Evolutionary conservation across 2,329 filamentous ascomycete genomes (phyloP).

Genomic region (Fusarium foetens): DNA sequence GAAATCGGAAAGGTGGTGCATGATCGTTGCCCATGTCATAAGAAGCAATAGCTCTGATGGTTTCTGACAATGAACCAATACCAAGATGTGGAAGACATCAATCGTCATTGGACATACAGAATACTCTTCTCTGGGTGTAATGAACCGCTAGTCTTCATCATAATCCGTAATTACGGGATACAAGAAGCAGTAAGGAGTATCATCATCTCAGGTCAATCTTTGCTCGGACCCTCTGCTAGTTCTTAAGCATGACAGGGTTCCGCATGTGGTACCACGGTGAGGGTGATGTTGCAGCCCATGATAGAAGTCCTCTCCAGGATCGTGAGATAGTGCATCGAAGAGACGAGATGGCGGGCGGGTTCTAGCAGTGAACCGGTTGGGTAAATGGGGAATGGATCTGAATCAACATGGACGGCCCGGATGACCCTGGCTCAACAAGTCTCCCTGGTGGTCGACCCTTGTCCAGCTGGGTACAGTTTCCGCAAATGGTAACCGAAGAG

Average conservation of each 20-base stretch:
- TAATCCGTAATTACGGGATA: constrained; percentile 13
- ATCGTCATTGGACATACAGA: neutral
- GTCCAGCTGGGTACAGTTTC: constrained; percentile 30
- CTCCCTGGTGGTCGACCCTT: constrained; percentile 24
- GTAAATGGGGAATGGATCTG: constrained; percentile 36
- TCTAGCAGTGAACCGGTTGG: constrained; percentile 26
- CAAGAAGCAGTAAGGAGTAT: neutral
- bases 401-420: constrained; percentile 40
- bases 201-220: constrained; percentile 13
- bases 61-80: constrained; percentile 3
- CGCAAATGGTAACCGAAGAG: constrained; percentile 32
- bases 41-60: neutral
- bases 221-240: constrained; percentile 34
- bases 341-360: constrained; percentile 19
- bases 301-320: constrained; percentile 26
- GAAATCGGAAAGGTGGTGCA: constrained; percentile 19
- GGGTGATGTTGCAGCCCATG: constrained; percentile 29
- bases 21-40: neutral
- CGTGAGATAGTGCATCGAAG: constrained; percentile 38
- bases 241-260: constrained; percentile 16
- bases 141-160: neutral
- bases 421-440: constrained; percentile 28
- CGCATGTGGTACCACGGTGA: constrained; percentile 27
- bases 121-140: neutral
- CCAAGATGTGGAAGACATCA: constrained; percentile 1